These are phyloP conservation scores for Fusarium guadeloupense DNA, from an alignment of 2,329 filamentous ascomycete species.

Conservation along the genomic window DNA sequence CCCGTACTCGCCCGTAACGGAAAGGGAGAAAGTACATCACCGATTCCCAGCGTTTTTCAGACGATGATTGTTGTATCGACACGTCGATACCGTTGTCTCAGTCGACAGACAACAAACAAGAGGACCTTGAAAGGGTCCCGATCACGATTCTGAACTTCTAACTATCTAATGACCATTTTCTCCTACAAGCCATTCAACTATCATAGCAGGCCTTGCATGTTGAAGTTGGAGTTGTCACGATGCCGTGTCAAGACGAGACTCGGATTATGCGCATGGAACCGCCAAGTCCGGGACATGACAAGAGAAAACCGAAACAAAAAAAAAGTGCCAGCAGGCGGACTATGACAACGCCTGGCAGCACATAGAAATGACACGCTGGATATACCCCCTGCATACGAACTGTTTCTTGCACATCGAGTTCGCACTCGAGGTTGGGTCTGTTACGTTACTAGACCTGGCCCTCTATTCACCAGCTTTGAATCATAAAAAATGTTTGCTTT, in stretches of 20 bases:
- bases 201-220: conserved; percentile 45
- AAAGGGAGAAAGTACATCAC: conserved; percentile 19
- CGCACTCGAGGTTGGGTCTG: conserved; percentile 40
- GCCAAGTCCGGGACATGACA: conserved; percentile 27
- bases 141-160: conserved; percentile 33
- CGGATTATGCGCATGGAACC: conserved; percentile 32
- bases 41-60: conserved; percentile 30
- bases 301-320: conserved; percentile 23
- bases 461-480: conserved; percentile 41
- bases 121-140: conserved; percentile 16
- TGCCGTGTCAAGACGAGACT: conserved; percentile 34
- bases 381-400: conserved; percentile 46
- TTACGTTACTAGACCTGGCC: conserved; percentile 41
- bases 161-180: conserved; percentile 44
- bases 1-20: conserved; percentile 7
- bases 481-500: conserved; percentile 40
- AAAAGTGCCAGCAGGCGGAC: conserved; percentile 39
- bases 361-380: conserved; percentile 46
- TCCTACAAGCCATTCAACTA: conserved; percentile 37
- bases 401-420: conserved; percentile 41
- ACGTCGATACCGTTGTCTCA: conserved; percentile 16
- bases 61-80: conserved; percentile 21
- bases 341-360: conserved; percentile 40
- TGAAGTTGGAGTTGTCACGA: conserved; percentile 38
- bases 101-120: conserved; percentile 18